Base-by-base conservation (phyloP, 176 grass and related monocot genomes). In the Oropetium thomaeum region DNA sequence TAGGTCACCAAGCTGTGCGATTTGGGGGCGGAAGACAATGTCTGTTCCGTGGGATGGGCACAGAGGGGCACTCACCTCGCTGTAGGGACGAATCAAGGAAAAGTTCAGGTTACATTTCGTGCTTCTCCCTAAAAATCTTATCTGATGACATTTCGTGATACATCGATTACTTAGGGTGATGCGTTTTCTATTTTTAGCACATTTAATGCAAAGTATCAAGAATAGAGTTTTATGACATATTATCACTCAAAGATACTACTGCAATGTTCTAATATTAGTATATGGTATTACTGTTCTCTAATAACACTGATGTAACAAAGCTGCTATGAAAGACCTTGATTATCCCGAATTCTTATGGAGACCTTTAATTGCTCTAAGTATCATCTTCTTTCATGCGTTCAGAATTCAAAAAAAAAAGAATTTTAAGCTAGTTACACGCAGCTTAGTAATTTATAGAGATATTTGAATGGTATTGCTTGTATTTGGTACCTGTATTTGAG, bases 1-100 rank as follows among this genome's bases (percentile, higher is more conserved):
- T 58, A 99, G 96, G 96, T 99, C 29, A 99, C 96, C 61, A 96
- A 99, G 73, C 91, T 99, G 26, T 99, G 92, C 20, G 96, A 99
- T 71, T 85, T 99, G 84, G 96, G 92, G 4, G 76, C 65, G 42
- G 89, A 99, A 31, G 96, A 96, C 71, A 96, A 65, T 22, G 85
- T 99, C 34, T 99, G 96, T 22, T 99, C 92, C n/a, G 92, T 99
- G 11, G 87, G 92, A 5, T 99, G 96, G 96, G 96, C 89, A 5
- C 92, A 96, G 80, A 78, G 89, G 8, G 92, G 92, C 42, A 92
- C 82, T 66, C 86, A 96, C 79, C 84, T 99, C 3, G 92, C 92
- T 45, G 85, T 99, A 53, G 96, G 92, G 42, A 96, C 96, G 41
- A 99, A 99, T 78, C 79, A 92, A 72, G 96, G 96, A 63, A 96